A percentile compares a stretch with the other conserved stretches of the same genome.
These are phyloP conservation scores for Beauveria sp. DNA, from an alignment of 2,329 filamentous ascomycete genomes.

Conservation along the genomic window DNA sequence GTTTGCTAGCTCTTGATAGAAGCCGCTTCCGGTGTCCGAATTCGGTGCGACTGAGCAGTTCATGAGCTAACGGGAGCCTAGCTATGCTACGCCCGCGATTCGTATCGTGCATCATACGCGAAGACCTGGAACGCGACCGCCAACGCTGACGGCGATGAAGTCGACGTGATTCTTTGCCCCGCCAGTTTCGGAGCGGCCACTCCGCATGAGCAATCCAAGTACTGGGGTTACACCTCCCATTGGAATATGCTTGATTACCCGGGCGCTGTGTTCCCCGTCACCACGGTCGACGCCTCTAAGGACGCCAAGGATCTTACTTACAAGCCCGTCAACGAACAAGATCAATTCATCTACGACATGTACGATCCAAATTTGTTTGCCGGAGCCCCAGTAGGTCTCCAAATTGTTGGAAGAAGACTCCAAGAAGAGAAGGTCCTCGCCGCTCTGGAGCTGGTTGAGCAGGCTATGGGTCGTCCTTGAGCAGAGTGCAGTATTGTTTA, in stretches of 20 bases:
- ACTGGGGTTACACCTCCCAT: conserved; percentile 58
- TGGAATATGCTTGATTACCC: conserved; percentile 67
- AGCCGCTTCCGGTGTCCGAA: no score
- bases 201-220: conserved; percentile 36
- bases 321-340: conserved; percentile 20
- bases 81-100: conserved; percentile 30
- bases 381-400: conserved; percentile 20
- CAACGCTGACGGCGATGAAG: conserved; percentile 19
- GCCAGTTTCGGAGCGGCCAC: conserved; percentile 43
- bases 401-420: conserved; percentile 22
- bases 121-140: conserved; percentile 30
- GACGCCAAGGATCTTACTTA: conserved; percentile 20
- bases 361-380: conserved; percentile 20
- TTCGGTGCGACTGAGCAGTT: not conserved
- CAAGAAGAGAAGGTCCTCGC: conserved; percentile 25
- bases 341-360: conserved; percentile 22
- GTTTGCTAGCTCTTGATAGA: not conserved
- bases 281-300: conserved; percentile 19
- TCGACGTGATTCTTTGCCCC: conserved; percentile 58
- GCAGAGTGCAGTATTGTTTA: not conserved
- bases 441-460: conserved; percentile 19
- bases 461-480: conserved; percentile 15
- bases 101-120: conserved; percentile 30
- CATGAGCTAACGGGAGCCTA: not conserved
- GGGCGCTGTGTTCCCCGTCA: conserved; percentile 51